Evolutionary conservation across 768 basidiomycete species (phyloP), one percentile per base, ranked within the genome.

Genomic region (Phanerochaete carnosa): DNA sequence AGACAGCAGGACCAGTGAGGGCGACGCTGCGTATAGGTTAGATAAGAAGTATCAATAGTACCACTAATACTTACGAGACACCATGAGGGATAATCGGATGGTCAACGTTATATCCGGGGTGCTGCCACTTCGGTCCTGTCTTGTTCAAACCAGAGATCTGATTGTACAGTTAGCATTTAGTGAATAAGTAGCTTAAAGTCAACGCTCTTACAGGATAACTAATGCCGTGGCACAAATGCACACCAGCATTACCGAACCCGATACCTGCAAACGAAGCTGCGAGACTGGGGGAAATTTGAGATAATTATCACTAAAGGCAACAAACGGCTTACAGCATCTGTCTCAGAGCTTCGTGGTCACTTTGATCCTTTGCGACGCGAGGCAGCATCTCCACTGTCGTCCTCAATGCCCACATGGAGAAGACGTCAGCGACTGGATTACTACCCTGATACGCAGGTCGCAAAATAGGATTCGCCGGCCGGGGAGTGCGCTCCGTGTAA

Each of bases 141-240:
- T 98, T 97, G 79, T 98, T 98, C 70, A 95, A 74, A 1, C 94
- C 92, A 11, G 94, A 95, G 61, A 97, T 93, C 92, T 94, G 60
- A 13, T 28, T 2, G 29, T 33, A 29, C 46, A 49, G 29, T 35
- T 35, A 35, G 33, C 25, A 19, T 43, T 60, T 52, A 23, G 33
- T 16, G 43, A 9, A 57, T 59, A 13, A 62, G 23, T n/a, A n/a
- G n/a, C n/a, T n/a, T n/a, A n/a, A n/a, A n/a, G n/a, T n/a, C n/a
- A n/a, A n/a, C n/a, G 35, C 6, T 45, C 85, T 62, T 67, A 92
- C 92, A 4, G 90, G 91, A 66, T 92, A 92, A 68, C 90, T 91
- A 80, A 93, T 92, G 54, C 92, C 93, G 66, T 94, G 93, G 65
- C 92, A 94, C 55, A 95, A 70, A 73, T 95, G 94, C 3, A 95